phyloP scores from a whole-genome alignment of 2,329 filamentous ascomycete genomes.

The Curvularia hawaiiensis region DNA sequence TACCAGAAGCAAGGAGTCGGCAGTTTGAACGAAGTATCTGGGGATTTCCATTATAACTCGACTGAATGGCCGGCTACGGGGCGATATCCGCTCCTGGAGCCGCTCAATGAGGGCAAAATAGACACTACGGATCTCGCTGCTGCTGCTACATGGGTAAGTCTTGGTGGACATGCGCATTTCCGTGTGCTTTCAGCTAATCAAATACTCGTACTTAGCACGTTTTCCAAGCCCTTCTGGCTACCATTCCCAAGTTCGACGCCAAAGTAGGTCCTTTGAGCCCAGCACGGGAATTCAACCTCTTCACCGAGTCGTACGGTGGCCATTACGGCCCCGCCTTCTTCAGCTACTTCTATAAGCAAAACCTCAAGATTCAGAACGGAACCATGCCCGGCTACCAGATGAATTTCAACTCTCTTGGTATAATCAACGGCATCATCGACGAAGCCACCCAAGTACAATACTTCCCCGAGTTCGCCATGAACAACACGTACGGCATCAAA shows the following conservation, averaged over 20 bases:
- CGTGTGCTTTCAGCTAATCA: background rate
- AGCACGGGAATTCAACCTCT: slow-evolving; percentile 56
- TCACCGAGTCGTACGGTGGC: slow-evolving; percentile 59
- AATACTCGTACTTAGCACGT: slow-evolving; percentile 20
- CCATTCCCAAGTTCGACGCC: slow-evolving; percentile 29
- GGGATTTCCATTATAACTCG: slow-evolving; percentile 54
- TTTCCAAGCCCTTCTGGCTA: slow-evolving; percentile 31
- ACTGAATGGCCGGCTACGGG: slow-evolving; percentile 50
- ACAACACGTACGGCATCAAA: slow-evolving; percentile 63
- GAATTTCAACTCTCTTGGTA: slow-evolving; percentile 59
- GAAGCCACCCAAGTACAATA: slow-evolving; percentile 56
- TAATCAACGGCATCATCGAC: slow-evolving; percentile 55
- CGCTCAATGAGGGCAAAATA: slow-evolving; percentile 55
- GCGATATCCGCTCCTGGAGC: slow-evolving; percentile 50
- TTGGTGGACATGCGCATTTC: slow-evolving; percentile 29
- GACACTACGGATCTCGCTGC: slow-evolving; percentile 64
- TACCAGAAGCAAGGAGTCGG: slow-evolving; percentile 37
- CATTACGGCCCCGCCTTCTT: slow-evolving; percentile 62
- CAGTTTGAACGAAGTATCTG: slow-evolving; percentile 45
- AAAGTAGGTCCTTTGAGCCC: slow-evolving; percentile 45
- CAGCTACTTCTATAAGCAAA: slow-evolving; percentile 63
- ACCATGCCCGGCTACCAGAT: slow-evolving; percentile 55
- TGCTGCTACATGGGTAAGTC: slow-evolving; percentile 43
- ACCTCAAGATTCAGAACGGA: slow-evolving; percentile 59
- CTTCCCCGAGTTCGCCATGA: slow-evolving; percentile 59